Percentiles rank a stretch among this genome's conserved stretches.
phyloP scores from a whole-genome alignment of 139 green algal species.

The Dunaliella primolecta region DNA sequence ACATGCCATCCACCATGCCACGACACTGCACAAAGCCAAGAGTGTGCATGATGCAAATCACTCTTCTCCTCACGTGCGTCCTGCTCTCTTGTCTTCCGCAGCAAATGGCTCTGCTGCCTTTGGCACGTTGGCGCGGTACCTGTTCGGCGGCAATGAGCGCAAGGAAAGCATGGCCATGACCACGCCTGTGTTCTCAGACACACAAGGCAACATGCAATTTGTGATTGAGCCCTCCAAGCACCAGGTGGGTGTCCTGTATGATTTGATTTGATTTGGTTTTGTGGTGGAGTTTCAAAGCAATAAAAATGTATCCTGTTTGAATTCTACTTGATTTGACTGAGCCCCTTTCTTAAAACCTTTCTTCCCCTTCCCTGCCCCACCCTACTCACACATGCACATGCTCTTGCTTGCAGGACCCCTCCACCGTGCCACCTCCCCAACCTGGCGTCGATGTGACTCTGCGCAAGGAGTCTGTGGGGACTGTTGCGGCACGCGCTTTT shows the following conservation, averaged over 20 bases:
- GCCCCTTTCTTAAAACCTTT: too few species aligned
- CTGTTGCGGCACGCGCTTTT: conserved; percentile 40
- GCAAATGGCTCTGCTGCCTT: conserved; percentile 15
- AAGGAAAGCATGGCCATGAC: conserved; percentile 52
- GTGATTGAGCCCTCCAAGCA: conserved; percentile 34
- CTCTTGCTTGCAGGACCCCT: background rate
- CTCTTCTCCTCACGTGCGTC: too few species aligned
- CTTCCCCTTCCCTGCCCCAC: too few species aligned
- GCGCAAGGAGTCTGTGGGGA: conserved; percentile 22
- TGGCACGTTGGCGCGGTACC: conserved; percentile 66
- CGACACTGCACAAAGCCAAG: too few species aligned
- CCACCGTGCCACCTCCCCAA: conserved; percentile 15
- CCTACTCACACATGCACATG: too few species aligned
- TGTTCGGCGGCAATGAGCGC: conserved; percentile 79
- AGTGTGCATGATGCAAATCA: too few species aligned
- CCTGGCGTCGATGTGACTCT: conserved; percentile 12
- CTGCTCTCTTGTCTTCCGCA: too few species aligned
- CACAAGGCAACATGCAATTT: conserved; percentile 49
- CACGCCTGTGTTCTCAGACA: conserved; percentile 50
- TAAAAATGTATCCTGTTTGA: too few species aligned
- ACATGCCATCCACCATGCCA: too few species aligned
- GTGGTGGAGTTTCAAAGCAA: too few species aligned
- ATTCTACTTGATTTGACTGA: too few species aligned
- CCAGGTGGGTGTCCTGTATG: conserved; percentile 23
- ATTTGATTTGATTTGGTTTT: too few species aligned